Percentiles rank a stretch among this genome's conserved stretches.
These are phyloP conservation scores for Phytopythium kandeliae DNA, from an alignment of 352 stramenopile species.

Conservation along the genomic window DNA sequence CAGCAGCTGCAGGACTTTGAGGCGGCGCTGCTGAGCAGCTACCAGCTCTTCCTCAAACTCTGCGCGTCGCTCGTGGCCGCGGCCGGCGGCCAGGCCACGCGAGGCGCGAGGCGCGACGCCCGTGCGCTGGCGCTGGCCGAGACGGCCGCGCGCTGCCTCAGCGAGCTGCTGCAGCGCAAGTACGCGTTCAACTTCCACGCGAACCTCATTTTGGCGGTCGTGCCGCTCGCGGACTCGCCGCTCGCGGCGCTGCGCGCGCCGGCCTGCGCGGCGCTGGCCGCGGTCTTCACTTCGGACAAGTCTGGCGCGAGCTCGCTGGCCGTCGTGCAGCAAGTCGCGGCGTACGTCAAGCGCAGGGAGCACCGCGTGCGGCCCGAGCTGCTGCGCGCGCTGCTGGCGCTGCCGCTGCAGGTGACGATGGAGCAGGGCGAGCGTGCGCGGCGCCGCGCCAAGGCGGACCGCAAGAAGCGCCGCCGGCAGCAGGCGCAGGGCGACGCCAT, in stretches of 20 bases:
- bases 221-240: conserved; percentile 70
- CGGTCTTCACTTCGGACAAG: conserved; percentile 76
- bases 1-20: conserved; percentile 86
- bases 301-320: conserved; percentile 52
- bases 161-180: conserved; percentile 76
- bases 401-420: conserved; percentile 85
- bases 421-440: conserved; percentile 72
- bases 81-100: conserved; percentile 49
- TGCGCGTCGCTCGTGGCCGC: conserved; percentile 61
- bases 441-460: conserved; percentile 76
- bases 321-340: conserved; percentile 81
- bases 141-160: conserved; percentile 65
- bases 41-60: conserved; percentile 81
- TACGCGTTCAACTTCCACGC: conserved; percentile 86
- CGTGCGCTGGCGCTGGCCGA: conserved; percentile 57
- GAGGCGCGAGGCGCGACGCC: conserved; percentile 26
- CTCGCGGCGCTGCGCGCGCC: conserved; percentile 45
- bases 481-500: conserved; percentile 81
- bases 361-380: conserved; percentile 74
- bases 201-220: conserved; percentile 76
- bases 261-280: conserved; percentile 61
- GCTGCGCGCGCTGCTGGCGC: conserved; percentile 65
- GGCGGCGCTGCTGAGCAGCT: conserved; percentile 65
- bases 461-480: conserved; percentile 77
- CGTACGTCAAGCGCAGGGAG: conserved; percentile 81